A percentile compares a stretch with the other conserved stretches of the same genome.
Conservation (phyloP, 2,329 filamentous ascomycete species). For the Epichloe brachyelytri region DNA sequence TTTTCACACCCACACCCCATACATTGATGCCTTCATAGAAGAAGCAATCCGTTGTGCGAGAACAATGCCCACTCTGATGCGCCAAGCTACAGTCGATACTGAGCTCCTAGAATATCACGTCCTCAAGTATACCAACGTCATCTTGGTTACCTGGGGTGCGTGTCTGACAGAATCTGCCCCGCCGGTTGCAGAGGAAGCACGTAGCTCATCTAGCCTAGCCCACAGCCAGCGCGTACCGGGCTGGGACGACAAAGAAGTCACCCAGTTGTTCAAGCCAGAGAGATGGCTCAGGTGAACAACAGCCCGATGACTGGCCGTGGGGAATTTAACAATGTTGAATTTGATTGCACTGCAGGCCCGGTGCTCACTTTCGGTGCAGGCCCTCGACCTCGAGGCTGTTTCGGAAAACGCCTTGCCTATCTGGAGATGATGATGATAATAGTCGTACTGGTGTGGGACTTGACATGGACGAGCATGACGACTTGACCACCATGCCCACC, state of each 20-base stretch:
- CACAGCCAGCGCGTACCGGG: constrained; percentile 10
- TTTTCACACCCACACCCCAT: constrained; percentile 10
- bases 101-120: constrained; percentile 19
- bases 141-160: constrained; percentile 15
- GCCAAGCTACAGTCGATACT: constrained; percentile 19
- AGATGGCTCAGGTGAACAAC: constrained; percentile 19
- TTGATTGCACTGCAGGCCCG: background rate
- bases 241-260: constrained; percentile 15
- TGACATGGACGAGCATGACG: background rate
- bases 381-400: constrained; percentile 13
- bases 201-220: constrained; percentile 9
- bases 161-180: constrained; percentile 3
- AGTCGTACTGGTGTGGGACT: constrained; percentile 16
- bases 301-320: background rate
- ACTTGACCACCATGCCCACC: background rate
- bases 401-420: constrained; percentile 15
- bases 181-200: constrained; percentile 4
- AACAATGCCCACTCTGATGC: constrained; percentile 14
- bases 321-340: background rate
- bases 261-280: constrained; percentile 22
- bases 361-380: constrained; percentile 14
- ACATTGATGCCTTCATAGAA: constrained; percentile 25
- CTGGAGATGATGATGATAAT: constrained; percentile 16
- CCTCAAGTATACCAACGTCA: constrained; percentile 21
- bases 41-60: constrained; percentile 20